Percentiles rank a stretch among this genome's conserved stretches.
Evolutionary conservation across 768 basidiomycete genomes (phyloP).

Genomic region (Suillus tomentosus): DNA sequence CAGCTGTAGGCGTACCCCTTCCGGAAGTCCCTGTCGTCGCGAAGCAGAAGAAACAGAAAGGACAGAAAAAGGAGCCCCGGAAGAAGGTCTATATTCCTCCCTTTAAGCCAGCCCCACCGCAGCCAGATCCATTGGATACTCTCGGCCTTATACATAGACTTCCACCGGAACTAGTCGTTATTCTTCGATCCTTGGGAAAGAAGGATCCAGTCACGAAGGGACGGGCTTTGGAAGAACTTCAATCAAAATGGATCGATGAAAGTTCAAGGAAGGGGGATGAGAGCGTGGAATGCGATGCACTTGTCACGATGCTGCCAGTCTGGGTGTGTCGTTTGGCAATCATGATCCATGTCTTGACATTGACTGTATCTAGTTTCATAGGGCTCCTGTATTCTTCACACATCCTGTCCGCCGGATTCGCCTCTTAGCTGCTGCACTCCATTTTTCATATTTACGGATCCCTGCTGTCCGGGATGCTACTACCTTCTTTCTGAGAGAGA

Average conservation of each 20-base stretch:
- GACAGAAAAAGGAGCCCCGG: conserved; percentile 66
- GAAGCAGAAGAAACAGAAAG: conserved; percentile 53
- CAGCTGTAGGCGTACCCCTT: conserved; percentile 40
- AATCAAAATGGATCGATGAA: conserved; percentile 63
- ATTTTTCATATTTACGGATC: conserved; percentile 65
- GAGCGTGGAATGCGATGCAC: conserved; percentile 31
- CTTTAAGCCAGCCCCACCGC: conserved; percentile 69
- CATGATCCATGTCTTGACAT: conserved; percentile 9
- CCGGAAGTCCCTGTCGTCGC: conserved; percentile 38
- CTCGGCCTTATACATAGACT: conserved; percentile 73
- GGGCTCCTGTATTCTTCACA: conserved; percentile 77
- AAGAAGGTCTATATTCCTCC: conserved; percentile 89
- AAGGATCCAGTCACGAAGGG: conserved; percentile 86
- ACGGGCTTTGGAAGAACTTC: conserved; percentile 85
- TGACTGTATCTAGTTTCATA: conserved; percentile 64
- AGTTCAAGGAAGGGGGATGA: conserved; percentile 46
- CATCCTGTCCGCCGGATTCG: conserved; percentile 81
- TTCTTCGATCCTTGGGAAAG: conserved; percentile 81
- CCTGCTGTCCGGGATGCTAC: conserved; percentile 49
- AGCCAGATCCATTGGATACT: conserved; percentile 86
- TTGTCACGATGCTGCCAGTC: conserved; percentile 76
- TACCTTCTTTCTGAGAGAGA: conserved; percentile 50
- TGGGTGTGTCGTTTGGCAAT: conserved; percentile 66
- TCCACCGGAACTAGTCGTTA: conserved; percentile 80
- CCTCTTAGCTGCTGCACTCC: conserved; percentile 57